These are phyloP conservation scores for Pulveroboletus frians DNA, from an alignment of 768 basidiomycete species.

Conservation along the genomic window DNA sequence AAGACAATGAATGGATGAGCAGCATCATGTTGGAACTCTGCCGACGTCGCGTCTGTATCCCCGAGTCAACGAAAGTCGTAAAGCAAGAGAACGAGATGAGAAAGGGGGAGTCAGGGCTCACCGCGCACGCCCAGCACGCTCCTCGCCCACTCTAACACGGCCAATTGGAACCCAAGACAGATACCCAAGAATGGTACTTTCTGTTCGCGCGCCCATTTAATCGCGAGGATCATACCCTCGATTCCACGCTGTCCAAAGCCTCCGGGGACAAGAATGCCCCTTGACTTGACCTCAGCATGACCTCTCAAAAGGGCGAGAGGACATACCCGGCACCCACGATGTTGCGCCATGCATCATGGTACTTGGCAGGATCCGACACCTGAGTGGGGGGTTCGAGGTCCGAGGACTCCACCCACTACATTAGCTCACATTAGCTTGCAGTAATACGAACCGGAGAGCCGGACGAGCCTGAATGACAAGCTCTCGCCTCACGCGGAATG, in stretches of 20 bases:
- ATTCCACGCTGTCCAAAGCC: slow-evolving; percentile 92
- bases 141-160: slow-evolving; percentile 92
- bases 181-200: slow-evolving; percentile 94
- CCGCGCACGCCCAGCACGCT: slow-evolving; percentile 70
- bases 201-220: slow-evolving; percentile 94
- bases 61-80: slow-evolving; percentile 8
- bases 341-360: slow-evolving; percentile 93
- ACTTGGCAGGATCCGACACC: slow-evolving; percentile 73
- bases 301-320: background rate
- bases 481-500: slow-evolving; percentile 85
- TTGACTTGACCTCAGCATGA: slow-evolving; percentile 28
- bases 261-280: slow-evolving; percentile 95
- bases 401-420: slow-evolving; percentile 93
- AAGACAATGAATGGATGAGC: slow-evolving; percentile 80
- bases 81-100: background rate
- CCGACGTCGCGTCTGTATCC: slow-evolving; percentile 70
- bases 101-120: slow-evolving; percentile 27
- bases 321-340: slow-evolving; percentile 84
- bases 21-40: slow-evolving; percentile 66
- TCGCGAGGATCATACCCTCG: slow-evolving; percentile 97
- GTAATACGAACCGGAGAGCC: background rate
- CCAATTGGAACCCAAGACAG: slow-evolving; percentile 96
- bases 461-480: slow-evolving; percentile 68
- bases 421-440: slow-evolving; percentile 4
- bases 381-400: slow-evolving; percentile 82